Base-by-base conservation (phyloP, 768 basidiomycete species). In the Suillus plorans region DNA sequence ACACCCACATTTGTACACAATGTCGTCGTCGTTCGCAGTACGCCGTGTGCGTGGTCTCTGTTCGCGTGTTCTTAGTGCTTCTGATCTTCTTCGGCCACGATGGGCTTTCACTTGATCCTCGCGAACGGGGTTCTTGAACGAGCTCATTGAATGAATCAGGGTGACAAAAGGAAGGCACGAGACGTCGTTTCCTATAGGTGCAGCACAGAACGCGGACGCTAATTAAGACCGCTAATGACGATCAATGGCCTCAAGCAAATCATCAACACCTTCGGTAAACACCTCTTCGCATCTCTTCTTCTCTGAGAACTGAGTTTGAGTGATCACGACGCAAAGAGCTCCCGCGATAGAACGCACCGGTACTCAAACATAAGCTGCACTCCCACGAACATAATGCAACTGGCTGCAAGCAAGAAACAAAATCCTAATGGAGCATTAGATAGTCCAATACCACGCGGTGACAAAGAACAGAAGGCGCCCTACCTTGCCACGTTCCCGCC, bases 331-430 rank as follows among this genome's bases (percentile, higher is more conserved):
- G n/a, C 44, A 57, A 34, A 53, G 14, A 14, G 42, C 36, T 45
- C 45, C 61, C 25, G 31, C 63, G 22, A 28, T 20, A 58, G 8
- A 4, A 80, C 89, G 22, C 67, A 91, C 93, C 94, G 81, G 76
- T 99, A 99, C 72, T 99, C 97, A 65, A 99, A 94, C 97, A 98
- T 97, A 53, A 97, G 73, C 71, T 99, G 97, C 2, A 86, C 88
- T 3, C 84, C 93, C 25, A 94, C 82, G 71, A 96, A 99, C 14
- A 98, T 53, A 70, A 87, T 88, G 2, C 70, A 80, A 58, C 84
- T 84, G 0, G 88, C 87, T 5, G 82, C 73, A 0, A 84, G 57
- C 66, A 94, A 74, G 76, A 95, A 97, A 16, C 75, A 76, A 47
- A 90, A 64, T 7, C 92, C 93, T 94, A 63, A 55, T 22, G 57